These are phyloP conservation scores for Hibiscus mutabilis DNA, from an alignment of 345 rosid genomes.

Conservation along the genomic window DNA sequence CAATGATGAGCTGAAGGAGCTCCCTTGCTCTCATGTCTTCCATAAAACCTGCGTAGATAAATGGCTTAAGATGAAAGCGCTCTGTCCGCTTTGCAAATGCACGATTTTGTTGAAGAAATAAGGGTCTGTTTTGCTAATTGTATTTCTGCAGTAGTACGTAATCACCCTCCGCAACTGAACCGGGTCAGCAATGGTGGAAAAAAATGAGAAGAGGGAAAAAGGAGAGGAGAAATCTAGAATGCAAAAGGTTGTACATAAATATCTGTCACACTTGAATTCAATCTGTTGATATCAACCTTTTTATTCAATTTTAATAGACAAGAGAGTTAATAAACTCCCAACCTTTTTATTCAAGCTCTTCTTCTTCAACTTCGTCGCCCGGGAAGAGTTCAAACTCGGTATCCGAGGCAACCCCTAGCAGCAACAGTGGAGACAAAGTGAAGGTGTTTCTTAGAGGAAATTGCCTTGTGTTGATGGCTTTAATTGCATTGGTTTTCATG, in stretches of 20 bases:
- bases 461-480: slow-evolving; percentile 3
- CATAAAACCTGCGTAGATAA: slow-evolving; percentile 22
- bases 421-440: slow-evolving; percentile 14
- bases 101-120: slow-evolving; percentile 3
- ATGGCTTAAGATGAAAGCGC: slow-evolving; percentile 26
- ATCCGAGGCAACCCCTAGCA: slow-evolving; percentile 23
- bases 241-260: slow-evolving; percentile 1
- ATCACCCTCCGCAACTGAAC: background rate
- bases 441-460: slow-evolving; percentile 7
- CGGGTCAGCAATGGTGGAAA: background rate
- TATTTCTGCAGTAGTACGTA: background rate
- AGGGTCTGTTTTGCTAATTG: background rate
- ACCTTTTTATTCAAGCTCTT: background rate
- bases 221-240: background rate
- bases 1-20: slow-evolving; percentile 24
- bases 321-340: background rate
- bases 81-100: slow-evolving; percentile 25
- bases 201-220: background rate
- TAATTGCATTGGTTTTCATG: slow-evolving; percentile 7
- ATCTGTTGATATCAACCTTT: background rate
- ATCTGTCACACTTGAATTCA: background rate
- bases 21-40: slow-evolving; percentile 27
- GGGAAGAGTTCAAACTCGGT: slow-evolving; percentile 14
- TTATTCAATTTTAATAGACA: background rate
- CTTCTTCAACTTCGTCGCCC: background rate